Evolutionary conservation across 345 rosid species (phyloP), one percentile per base, ranked within the genome.

Genomic region (Rhizophora apiculata): DNA sequence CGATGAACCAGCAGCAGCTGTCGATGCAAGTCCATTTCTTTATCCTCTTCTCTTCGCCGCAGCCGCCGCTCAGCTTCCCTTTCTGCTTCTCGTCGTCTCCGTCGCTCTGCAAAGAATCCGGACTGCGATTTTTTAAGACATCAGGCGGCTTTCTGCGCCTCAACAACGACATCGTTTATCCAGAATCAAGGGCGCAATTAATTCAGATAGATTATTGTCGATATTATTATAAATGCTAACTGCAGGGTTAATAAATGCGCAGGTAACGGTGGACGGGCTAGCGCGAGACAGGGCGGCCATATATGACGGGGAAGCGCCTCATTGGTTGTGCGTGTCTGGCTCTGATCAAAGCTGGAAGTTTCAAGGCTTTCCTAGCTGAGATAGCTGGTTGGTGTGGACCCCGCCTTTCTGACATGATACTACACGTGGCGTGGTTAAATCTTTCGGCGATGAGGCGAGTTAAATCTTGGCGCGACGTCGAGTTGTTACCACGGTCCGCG

Each of bases 1-100:
- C 93, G 19, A 84, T 70, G 67, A 86, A 71, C 93, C 93, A 86
- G 64, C 88, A 88, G 72, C 93, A 88, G 49, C 68, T 79, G 70
- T 88, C 90, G 11, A 83, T 60, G 55, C 90, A 88, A n/a, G 82
- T 72, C 86, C 88, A 84, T 65, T 58, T 79, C 43, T 22, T 62
- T 55, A 5, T 8, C 60, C 37, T 66, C 70, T 36, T 22, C 27
- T 22, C 46, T 18, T n/a, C n/a, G 10, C 7, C 59, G 21, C 20
- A 2, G 46, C 19, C 39, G 24, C 22, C 58, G 37, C 30, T 39
- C 57, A 2, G 68, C 31, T 60, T 71, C 32, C 32, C 52, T 53
- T 29, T 69, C 39, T n/a, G 56, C 66, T 62, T 62, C 46, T 59
- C 63, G 2, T n/a, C 81, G 20, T 67, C 76, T 16, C 60, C 43